Evolutionary conservation across 495 filamentous ascomycete genomes (phyloP).

Genomic region (Patellaria atrata): DNA sequence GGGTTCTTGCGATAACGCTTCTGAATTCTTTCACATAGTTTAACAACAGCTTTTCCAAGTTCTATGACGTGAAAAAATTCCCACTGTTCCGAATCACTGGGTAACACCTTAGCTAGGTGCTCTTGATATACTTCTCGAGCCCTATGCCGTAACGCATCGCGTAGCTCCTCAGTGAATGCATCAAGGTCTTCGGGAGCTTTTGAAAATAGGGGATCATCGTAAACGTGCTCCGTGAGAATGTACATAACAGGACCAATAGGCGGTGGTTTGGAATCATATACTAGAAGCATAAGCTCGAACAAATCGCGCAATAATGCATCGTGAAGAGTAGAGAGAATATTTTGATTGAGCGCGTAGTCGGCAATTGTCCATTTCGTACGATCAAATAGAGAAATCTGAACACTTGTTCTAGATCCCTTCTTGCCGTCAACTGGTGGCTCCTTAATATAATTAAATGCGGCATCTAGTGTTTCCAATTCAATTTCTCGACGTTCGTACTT

Average conservation of each 20-base stretch:
- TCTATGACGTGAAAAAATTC: conserved; percentile 75
- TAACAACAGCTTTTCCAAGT: conserved; percentile 70
- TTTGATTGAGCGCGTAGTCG: conserved; percentile 62
- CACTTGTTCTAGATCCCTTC: conserved; percentile 39
- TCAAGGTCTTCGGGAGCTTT: conserved; percentile 51
- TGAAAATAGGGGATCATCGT: conserved; percentile 60
- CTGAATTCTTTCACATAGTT: conserved; percentile 68
- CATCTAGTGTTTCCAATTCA: conserved; percentile 62
- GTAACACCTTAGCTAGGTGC: conserved; percentile 57
- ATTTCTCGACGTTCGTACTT: conserved; percentile 83
- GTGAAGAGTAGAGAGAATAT: conserved; percentile 58
- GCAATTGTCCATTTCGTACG: conserved; percentile 61
- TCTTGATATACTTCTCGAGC: conserved; percentile 60
- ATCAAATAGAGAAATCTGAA: conserved; percentile 38
- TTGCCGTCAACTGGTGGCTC: conserved; percentile 44
- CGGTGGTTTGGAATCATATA: conserved; percentile 76
- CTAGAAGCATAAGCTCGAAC: conserved; percentile 70
- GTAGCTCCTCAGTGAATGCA: conserved; percentile 52
- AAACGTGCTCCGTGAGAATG: conserved; percentile 71
- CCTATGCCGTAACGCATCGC: conserved; percentile 54
- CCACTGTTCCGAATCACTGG: conserved; percentile 62
- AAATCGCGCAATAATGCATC: conserved; percentile 78
- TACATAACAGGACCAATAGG: conserved; percentile 65
- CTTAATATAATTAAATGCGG: conserved; percentile 69
- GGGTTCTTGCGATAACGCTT: conserved; percentile 84